Evolutionary conservation across 106 monocot genomes (phyloP), one percentile per base, ranked within the genome.

Genomic region (Alisma plantagoaquatica): DNA sequence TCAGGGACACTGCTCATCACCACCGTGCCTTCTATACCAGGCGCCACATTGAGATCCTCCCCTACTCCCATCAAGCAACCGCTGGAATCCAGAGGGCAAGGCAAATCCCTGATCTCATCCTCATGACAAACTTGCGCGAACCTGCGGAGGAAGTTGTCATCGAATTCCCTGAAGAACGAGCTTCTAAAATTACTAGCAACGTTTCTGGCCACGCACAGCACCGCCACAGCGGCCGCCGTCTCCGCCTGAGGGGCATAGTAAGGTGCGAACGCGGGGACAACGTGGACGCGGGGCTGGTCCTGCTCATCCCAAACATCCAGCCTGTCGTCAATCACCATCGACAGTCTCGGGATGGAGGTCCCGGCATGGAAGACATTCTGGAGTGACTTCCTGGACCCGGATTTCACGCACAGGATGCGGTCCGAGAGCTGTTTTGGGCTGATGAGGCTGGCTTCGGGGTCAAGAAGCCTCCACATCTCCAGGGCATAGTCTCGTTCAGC

Each of bases 391-490:
- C 69, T 83, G 12, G 45, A 74, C 48, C 93, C 92, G 70, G 92
- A 73, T 59, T 87, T 93, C 49, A 93, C 87, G 57, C 93, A 93
- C 18, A 84, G 75, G 57, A 93, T 61, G 30, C 93, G 83, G 55
- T 80, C 72, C 47, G 59, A 31, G 27, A 87, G 74, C 63, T 93
- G 72, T 29, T 60, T 75, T 27, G 69, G 59, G 65, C 45, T 72
- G 29, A 93, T 93, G 15, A 93, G 72, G 51, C 73, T 53, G n/a
- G 67, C 50, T 73, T 83, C 93, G 12, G 93, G 93, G 35, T 93
- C 93, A 61, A 93, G 93, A 75, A 93, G 93, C 56, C 93, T 83
- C 93, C 93, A 93, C 66, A 93, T 93, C 72, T 93, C 93, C 45
- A 87, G 53, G 38, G 93, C 93, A 72, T 93, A 93, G 45, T 93